These are phyloP conservation scores for Ceratocystis colombiana DNA, from an alignment of 2,329 filamentous ascomycete species.

Conservation along the genomic window DNA sequence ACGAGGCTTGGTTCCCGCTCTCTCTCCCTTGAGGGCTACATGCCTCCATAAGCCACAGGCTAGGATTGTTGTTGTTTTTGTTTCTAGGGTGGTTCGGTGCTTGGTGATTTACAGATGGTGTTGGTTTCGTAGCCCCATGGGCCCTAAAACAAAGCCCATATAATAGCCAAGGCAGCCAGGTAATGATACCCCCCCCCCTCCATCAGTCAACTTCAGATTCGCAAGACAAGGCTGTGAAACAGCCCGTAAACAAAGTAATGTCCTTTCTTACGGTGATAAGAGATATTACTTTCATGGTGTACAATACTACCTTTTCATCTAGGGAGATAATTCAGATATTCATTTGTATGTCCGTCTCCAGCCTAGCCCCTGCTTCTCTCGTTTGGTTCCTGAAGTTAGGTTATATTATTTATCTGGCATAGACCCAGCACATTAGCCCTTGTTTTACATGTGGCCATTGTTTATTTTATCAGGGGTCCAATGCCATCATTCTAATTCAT, in stretches of 20 bases:
- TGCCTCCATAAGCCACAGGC: too few relatives aligned
- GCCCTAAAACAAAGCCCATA: not conserved
- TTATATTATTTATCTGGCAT: not conserved
- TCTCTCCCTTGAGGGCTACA: too few relatives aligned
- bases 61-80: not conserved
- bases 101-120: not conserved
- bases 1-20: too few relatives aligned
- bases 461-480: not conserved
- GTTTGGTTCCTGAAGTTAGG: not conserved
- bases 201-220: not conserved
- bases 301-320: not conserved
- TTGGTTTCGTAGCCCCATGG: not conserved
- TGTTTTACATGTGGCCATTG: not conserved
- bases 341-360: not conserved
- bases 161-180: not conserved
- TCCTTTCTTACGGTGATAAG: not conserved
- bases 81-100: not conserved
- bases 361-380: not conserved
- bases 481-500: too few relatives aligned
- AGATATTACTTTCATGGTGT: not conserved
- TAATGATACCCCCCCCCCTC: not conserved
- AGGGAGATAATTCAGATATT: not conserved
- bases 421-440: not conserved
- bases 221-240: constrained; percentile 12
- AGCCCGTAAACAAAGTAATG: not conserved